phyloP scores from a whole-genome alignment of 768 basidiomycete genomes.

The Stropharia rugosoannulata region DNA sequence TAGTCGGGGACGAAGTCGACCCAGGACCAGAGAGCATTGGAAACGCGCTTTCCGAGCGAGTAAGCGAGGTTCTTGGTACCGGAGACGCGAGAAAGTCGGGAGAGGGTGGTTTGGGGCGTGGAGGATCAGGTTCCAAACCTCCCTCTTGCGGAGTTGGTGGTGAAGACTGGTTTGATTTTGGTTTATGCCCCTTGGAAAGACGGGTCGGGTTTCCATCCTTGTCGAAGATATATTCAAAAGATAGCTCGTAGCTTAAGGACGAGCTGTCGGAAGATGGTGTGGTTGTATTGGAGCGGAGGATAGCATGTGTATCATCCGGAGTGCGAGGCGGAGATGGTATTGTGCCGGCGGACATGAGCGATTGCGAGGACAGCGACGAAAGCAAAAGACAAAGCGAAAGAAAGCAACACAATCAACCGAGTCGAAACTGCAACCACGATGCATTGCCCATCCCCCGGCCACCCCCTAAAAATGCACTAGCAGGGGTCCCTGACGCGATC shows the following conservation, averaged over 20 bases:
- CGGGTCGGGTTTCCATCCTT: slow-evolving; percentile 55
- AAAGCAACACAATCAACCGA: slow-evolving; percentile 19
- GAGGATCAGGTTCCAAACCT: slow-evolving; percentile 37
- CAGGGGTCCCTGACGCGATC: slow-evolving; percentile 38
- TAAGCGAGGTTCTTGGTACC: slow-evolving; percentile 48
- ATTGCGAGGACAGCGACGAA: slow-evolving; percentile 32
- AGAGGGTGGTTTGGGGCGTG: slow-evolving; percentile 28
- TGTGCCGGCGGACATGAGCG: slow-evolving; percentile 28
- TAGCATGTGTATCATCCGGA: slow-evolving; percentile 30
- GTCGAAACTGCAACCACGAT: slow-evolving; percentile 29
- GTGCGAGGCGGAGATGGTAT: slow-evolving; percentile 41
- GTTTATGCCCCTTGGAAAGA: slow-evolving; percentile 50
- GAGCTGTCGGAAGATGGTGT: slow-evolving; percentile 53
- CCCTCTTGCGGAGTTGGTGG: slow-evolving; percentile 46
- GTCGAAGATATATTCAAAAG: slow-evolving; percentile 63
- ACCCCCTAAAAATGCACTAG: slow-evolving; percentile 4
- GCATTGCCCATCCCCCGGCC: slow-evolving; percentile 24
- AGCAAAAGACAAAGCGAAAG: slow-evolving; percentile 24
- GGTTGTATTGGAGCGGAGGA: slow-evolving; percentile 20
- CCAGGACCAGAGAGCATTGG: slow-evolving; percentile 36
- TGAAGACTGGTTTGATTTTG: slow-evolving; percentile 43
- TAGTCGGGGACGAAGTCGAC: slow-evolving; percentile 24
- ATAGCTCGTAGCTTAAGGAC: slow-evolving; percentile 60
- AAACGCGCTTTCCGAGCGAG: slow-evolving; percentile 67
- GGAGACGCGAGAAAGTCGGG: slow-evolving; percentile 38